Base-by-base conservation (phyloP, 495 filamentous ascomycete species). In the Lophiostoma macrostomum region DNA sequence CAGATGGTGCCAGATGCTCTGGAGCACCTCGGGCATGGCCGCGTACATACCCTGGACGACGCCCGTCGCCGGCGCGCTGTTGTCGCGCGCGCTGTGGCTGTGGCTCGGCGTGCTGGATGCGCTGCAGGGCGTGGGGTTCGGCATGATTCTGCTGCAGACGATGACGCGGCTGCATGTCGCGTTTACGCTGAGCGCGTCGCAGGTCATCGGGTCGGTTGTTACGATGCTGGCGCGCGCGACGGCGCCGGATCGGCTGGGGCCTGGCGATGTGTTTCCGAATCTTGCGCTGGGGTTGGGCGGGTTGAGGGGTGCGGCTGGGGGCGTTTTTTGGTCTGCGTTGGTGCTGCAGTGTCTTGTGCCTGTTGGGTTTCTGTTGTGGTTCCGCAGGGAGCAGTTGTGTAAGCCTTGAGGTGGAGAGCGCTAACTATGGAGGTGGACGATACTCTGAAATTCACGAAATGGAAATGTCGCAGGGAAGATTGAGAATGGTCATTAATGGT, bases 321-420 rank as follows among this genome's bases (percentile, higher is more conserved):
- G n/a, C n/a, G n/a, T n/a, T n/a, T 89, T 88, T 63, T 90, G 84
- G 83, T 67, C 86, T 54, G 79, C 76, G 22, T 56, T 88, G 5
- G 36, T 76, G 2, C 72, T 78, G 43, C 86, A 90, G 64, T 56
- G 83, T 40, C 65, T 77, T 19, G 80, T 88, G 49, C 85, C 82
- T 56, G 65, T 79, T 36, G 83, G 84, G 0, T 87, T 83, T 69
- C 76, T 84, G 38, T 70, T 78, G 63, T 86, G 85, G 70, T 87
- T 86, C 74, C 72, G 84, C 27, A 85, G 83, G 71, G 84, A 86
- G 66, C 83, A 86, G 64, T 75, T 86, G 34, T 75, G 73, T 32
- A 87, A 87, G 73, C 84, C 84, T 40, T 69, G 36, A 48, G 19
- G 32, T 16, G 43, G 28, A n/a, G 13, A 7, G 23, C 10, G 10